Conservation (phyloP, 78 protist genomes). For the Isochrysis galbana region DNA sequence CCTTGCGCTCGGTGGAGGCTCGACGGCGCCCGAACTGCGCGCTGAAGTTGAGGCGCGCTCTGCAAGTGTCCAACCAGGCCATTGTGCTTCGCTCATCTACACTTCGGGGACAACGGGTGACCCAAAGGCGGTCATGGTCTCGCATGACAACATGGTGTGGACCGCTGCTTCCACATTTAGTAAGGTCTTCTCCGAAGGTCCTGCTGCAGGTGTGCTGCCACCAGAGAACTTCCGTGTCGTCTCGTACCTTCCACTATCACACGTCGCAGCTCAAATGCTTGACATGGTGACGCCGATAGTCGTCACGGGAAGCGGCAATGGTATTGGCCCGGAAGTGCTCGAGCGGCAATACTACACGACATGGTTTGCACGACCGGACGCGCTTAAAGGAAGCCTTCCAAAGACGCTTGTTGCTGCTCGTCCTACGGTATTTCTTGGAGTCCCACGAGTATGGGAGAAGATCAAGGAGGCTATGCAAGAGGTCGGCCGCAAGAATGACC, state of each 20-base stretch:
- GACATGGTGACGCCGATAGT: constrained; percentile 62
- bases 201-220: not conserved
- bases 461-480: constrained; percentile 59
- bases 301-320: constrained; percentile 26
- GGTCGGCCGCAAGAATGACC: not conserved
- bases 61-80: not conserved
- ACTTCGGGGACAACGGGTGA: not conserved
- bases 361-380: not conserved
- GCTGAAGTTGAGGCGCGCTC: not conserved
- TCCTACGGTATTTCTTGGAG: constrained; percentile 83
- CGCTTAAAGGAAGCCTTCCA: not conserved
- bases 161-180: not conserved
- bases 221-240: constrained; percentile 26
- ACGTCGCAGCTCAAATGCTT: constrained; percentile 83
- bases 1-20: not conserved
- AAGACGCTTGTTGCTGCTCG: constrained; percentile 42
- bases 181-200: not conserved
- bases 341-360: not conserved
- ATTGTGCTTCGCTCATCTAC: not conserved
- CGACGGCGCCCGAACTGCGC: too few species aligned
- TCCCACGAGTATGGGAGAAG: constrained; percentile 91
- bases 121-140: constrained; percentile 65
- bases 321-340: not conserved
- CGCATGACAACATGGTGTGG: constrained; percentile 60
- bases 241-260: constrained; percentile 81